Evolutionary conservation across 257 asterid species (phyloP).

Genomic region (Fraxinus americana): DNA sequence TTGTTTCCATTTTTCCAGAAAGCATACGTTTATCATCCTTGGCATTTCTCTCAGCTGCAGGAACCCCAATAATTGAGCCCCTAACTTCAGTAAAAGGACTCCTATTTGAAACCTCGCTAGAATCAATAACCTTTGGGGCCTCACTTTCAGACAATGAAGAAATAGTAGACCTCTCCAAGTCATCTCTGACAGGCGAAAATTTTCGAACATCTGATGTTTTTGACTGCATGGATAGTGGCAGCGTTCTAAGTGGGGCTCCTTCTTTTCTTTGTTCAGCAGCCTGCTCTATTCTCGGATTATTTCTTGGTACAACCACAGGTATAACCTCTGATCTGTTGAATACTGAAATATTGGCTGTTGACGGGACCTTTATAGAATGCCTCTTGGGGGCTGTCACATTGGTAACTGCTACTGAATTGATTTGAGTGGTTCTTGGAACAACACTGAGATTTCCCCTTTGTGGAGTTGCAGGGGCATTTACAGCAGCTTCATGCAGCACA

Average conservation of each 20-base stretch:
- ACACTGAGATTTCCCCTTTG: conserved; percentile 58
- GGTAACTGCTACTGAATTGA: conserved; percentile 46
- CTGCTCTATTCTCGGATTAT: conserved; percentile 66
- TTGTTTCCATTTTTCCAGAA: conserved; percentile 52
- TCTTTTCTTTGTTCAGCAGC: conserved; percentile 78
- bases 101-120: conserved; percentile 44
- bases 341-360: conserved; percentile 45
- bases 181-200: conserved; percentile 55
- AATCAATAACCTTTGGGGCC: conserved; percentile 47
- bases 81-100: conserved; percentile 45
- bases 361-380: conserved; percentile 62
- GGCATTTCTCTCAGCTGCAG: conserved; percentile 46
- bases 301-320: conserved; percentile 86
- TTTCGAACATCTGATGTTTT: conserved; percentile 65
- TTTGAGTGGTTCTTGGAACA: conserved; percentile 56
- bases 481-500: conserved; percentile 59
- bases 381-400: conserved; percentile 59
- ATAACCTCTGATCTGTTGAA: conserved; percentile 69
- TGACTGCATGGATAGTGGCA: conserved; percentile 62
- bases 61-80: conserved; percentile 43
- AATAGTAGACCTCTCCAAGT: conserved; percentile 49
- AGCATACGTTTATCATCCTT: conserved; percentile 51
- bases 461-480: conserved; percentile 69
- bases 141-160: conserved; percentile 56
- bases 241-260: conserved; percentile 63